Evolutionary conservation across 116 monocot genomes (phyloP), one percentile per base, ranked within the genome.

Genomic region (Phalaenopsis hybrid): DNA sequence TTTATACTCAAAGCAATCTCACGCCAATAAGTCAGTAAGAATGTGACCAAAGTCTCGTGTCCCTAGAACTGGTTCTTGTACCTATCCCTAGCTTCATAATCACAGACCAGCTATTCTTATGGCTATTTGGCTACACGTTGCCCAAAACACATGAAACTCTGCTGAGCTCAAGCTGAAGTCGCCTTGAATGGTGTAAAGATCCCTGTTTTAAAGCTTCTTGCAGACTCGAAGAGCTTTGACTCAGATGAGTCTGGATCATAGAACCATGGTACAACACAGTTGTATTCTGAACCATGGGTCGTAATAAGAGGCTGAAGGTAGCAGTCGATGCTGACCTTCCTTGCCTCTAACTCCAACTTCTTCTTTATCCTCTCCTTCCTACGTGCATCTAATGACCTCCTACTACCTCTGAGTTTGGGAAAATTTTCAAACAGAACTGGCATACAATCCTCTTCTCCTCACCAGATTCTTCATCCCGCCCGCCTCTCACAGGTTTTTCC

Each of bases 331-430:
- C 84, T 80, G 3, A 83, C 81, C 59, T 86, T 94, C 76, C 82
- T 79, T 4, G 92, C 81, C 78, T 92, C 89, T 48, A 92, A 44
- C 79, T 92, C 89, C 44, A 90, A 34, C 79, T 89, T 85, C 79
- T 89, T 92, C 89, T 88, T 90, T 89, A 92, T 81, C 78, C 89
- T 87, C 82, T 92, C 94, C 83, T 90, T 90, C 86, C 90, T 94
- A 84, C 92, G 92, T 3, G 94, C 90, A 81, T 94, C 81, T 92
- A 92, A 78, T 94, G 94, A 13, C 91, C 93, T n/a, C 94, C 90
- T 13, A 94, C 80, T 0, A 92, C 92, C 57, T 94, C 92, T 0
- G 92, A 94, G 79, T 90, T 92, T 4, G 87, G 69, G 80, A 94
- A 94, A 61, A 89, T 90, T 73, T 89, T 92, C 37, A 58, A 34